phyloP scores from a whole-genome alignment of 1,139 yeast species.

The Debaryomyces sp. region DNA sequence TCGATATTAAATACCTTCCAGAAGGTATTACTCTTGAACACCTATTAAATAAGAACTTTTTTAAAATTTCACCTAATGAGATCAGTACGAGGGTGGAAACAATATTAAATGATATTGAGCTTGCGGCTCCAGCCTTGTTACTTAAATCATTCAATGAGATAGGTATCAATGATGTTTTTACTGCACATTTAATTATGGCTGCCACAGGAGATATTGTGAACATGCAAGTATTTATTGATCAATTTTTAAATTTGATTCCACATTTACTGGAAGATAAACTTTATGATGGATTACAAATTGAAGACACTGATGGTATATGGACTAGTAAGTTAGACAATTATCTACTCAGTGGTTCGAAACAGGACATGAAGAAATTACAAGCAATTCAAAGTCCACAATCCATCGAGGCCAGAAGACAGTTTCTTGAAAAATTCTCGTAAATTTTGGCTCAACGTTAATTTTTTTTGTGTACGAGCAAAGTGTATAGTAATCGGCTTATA shows the following conservation, averaged over 20 bases:
- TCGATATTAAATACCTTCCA: conserved; percentile 13
- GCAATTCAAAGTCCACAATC: conserved; percentile 23
- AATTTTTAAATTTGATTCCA: conserved; percentile 10
- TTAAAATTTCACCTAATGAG: conserved; percentile 7
- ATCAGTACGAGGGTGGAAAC: conserved; percentile 6
- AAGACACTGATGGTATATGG: conserved; percentile 31
- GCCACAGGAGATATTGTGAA: conserved; percentile 24
- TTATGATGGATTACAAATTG: conserved; percentile 14
- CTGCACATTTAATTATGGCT: conserved; percentile 31
- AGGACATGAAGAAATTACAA: conserved; percentile 14
- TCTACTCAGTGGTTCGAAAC: conserved; percentile 1
- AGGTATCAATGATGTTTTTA: conserved; percentile 29
- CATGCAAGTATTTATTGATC: conserved; percentile 15
- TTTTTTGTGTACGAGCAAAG: not conserved
- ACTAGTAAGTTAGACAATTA: conserved; percentile 13
- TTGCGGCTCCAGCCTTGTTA: conserved; percentile 13
- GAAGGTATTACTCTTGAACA: conserved; percentile 14
- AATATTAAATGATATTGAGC: conserved; percentile 8
- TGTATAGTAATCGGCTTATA: conserved; percentile 1
- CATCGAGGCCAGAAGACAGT: conserved; percentile 24
- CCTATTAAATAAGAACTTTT: conserved; percentile 16
- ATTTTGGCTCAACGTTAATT: not conserved
- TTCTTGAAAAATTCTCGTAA: conserved; percentile 19
- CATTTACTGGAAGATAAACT: conserved; percentile 11
- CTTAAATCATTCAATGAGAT: conserved; percentile 20